Evolutionary conservation across 2,329 filamentous ascomycete species (phyloP).

Genomic region (Diaporthe ampelina): DNA sequence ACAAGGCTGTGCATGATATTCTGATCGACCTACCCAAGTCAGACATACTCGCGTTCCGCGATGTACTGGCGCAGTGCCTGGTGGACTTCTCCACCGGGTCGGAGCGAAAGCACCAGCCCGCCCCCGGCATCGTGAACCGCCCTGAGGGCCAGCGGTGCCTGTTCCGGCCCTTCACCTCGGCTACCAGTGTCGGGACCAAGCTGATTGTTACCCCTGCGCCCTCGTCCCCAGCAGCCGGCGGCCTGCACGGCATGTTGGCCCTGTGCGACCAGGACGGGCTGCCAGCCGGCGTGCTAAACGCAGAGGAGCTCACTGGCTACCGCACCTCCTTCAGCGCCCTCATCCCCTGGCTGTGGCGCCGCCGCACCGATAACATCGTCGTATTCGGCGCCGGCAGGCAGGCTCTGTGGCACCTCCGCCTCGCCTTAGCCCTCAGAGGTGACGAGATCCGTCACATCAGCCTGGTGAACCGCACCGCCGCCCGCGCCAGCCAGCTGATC

Average conservation of each 20-base stretch:
- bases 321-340: slow-evolving; percentile 75
- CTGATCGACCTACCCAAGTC: neutral
- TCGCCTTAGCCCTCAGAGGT: slow-evolving; percentile 69
- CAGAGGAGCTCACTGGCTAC: slow-evolving; percentile 78
- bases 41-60: slow-evolving; percentile 10
- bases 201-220: neutral
- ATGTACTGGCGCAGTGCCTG: slow-evolving; percentile 10
- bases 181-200: slow-evolving; percentile 6
- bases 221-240: neutral
- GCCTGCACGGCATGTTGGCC: slow-evolving; percentile 64
- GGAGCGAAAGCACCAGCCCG: neutral
- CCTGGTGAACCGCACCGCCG: slow-evolving; percentile 51
- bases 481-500: slow-evolving; percentile 53
- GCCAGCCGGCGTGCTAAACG: slow-evolving; percentile 65
- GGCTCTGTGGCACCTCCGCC: slow-evolving; percentile 79
- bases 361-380: slow-evolving; percentile 62
- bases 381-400: slow-evolving; percentile 80
- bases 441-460: slow-evolving; percentile 48
- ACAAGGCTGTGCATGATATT: slow-evolving; percentile 8
- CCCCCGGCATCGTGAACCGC: slow-evolving; percentile 12
- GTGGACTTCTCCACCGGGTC: slow-evolving; percentile 2
- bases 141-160: slow-evolving; percentile 22
- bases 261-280: slow-evolving; percentile 72
- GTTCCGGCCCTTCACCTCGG: slow-evolving; percentile 4
- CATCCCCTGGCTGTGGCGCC: slow-evolving; percentile 68